Percentiles rank a stretch among this genome's conserved stretches.
Conservation (phyloP, 164 flowering plant genomes). For the Annona squamosa region DNA sequence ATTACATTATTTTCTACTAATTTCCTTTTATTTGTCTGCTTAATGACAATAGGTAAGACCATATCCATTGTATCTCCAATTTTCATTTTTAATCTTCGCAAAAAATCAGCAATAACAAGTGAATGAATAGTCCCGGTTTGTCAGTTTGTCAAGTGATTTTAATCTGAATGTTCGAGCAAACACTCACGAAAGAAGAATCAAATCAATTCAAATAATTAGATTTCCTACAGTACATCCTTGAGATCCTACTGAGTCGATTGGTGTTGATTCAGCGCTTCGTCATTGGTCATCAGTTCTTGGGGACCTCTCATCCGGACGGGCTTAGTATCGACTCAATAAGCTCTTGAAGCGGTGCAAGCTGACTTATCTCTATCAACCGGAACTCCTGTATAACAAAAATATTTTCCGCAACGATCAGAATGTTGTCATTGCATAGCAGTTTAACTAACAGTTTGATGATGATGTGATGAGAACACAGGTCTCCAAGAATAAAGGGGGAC, state of each 20-base stretch:
- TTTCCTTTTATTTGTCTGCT: too few species aligned
- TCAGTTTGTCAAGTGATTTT: not conserved
- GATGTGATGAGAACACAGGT: not conserved
- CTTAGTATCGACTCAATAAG: constrained; percentile 48
- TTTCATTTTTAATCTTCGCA: not conserved
- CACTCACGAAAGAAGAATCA: not conserved
- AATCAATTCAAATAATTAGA: not conserved
- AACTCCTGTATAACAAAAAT: constrained; percentile 45
- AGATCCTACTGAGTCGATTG: not conserved
- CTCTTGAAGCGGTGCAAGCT: constrained; percentile 60
- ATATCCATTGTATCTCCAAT: not conserved
- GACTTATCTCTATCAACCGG: constrained; percentile 54
- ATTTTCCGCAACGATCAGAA: not conserved
- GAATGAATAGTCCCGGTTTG: not conserved
- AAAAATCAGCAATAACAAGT: not conserved
- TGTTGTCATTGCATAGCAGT: not conserved
- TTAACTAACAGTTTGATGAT: not conserved
- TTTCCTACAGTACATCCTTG: not conserved
- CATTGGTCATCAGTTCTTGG: not conserved
- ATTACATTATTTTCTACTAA: too few species aligned
- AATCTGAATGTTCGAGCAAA: not conserved
- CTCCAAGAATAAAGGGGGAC: not conserved
- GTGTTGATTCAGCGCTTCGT: not conserved
- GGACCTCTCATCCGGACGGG: not conserved
- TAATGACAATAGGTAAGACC: not conserved